Base-by-base conservation (phyloP, 208 protist species). In the Leishmania aethiopica region DNA sequence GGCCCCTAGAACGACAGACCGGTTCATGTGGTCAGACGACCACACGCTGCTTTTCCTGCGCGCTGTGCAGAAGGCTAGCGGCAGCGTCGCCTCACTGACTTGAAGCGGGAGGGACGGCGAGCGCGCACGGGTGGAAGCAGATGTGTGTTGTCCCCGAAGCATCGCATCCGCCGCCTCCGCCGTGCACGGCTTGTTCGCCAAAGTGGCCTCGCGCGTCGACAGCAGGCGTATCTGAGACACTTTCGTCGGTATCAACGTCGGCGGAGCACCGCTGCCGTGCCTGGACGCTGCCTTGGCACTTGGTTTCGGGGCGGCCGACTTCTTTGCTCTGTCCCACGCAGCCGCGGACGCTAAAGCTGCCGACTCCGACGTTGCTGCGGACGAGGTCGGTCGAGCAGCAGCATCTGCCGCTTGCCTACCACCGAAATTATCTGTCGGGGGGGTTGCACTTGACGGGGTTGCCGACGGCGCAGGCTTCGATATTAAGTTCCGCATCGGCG, bases 21-120 rank as follows among this genome's bases (percentile, higher is more conserved):
- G 45, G n/a, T 74, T 85, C 19, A 62, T 76, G 57, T 77, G 72
- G 49, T 82, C 82, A 4, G 82, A 82, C 22, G 82, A 79, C 64
- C 51, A 77, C 37, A 64, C 64, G 73, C 73, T 86, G 74, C 62
- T 82, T 57, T 82, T 81, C 4, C 82, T 60, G 49, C 73, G 76
- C 15, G 35, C 22, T 13, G 81, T 51, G 37, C 69, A 7, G 32
- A 37, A 15, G n/a, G 32, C 4, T 11, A 66, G 37, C 37, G n/a
- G 55, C 22, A 8, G 57, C 7, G 59, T 66, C 53, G 25, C 59
- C 40, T 47, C 57, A 40, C 40, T 78, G 35, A 51, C 19, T 32
- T n/a, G 37, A 25, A 35, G 25, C 8, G 0, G 51, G 10, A 35
- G 8, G 22, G 17, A 35, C 35, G 73, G 25, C 51, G 53, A 64